phyloP scores from a whole-genome alignment of 2,329 filamentous ascomycete species.

The Trichoderma harzianum region DNA sequence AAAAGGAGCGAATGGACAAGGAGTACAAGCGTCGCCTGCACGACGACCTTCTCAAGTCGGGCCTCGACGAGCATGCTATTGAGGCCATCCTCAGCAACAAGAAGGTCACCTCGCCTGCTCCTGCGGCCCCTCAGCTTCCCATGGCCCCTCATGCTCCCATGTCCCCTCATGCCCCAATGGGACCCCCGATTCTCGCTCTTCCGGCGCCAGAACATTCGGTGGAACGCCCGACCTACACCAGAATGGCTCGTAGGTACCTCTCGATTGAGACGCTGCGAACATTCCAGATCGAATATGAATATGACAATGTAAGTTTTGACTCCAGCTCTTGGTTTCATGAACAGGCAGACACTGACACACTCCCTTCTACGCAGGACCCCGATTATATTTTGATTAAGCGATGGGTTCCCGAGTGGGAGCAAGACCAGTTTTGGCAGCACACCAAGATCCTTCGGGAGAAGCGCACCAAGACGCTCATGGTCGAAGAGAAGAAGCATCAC shows the following conservation, averaged over 20 bases:
- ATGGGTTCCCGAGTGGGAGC: constrained; percentile 68
- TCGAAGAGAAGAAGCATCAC: constrained; percentile 45
- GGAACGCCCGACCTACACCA: constrained; percentile 55
- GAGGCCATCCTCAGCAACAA: constrained; percentile 57
- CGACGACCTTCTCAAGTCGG: constrained; percentile 56
- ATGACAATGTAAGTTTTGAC: constrained; percentile 48
- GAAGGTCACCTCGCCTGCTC: constrained; percentile 34
- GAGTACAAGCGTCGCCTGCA: constrained; percentile 55
- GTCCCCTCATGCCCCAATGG: neutral
- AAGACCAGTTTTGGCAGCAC: constrained; percentile 69
- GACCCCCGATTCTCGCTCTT: neutral
- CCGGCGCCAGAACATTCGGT: constrained; percentile 21
- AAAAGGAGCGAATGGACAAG: constrained; percentile 48
- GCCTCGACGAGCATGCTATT: constrained; percentile 58
- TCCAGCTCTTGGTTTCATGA: neutral
- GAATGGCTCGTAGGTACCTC: constrained; percentile 59
- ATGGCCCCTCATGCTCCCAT: constrained; percentile 11
- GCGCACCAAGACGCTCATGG: constrained; percentile 44
- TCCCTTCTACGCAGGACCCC: constrained; percentile 48
- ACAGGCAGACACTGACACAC: neutral
- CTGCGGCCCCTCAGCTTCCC: neutral
- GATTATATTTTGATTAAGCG: constrained; percentile 71
- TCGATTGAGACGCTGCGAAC: constrained; percentile 58
- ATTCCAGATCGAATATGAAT: constrained; percentile 56
- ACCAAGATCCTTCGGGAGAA: constrained; percentile 62